Base-by-base conservation (phyloP, 805 yeast genomes). In the Starmerella etchellsii region DNA sequence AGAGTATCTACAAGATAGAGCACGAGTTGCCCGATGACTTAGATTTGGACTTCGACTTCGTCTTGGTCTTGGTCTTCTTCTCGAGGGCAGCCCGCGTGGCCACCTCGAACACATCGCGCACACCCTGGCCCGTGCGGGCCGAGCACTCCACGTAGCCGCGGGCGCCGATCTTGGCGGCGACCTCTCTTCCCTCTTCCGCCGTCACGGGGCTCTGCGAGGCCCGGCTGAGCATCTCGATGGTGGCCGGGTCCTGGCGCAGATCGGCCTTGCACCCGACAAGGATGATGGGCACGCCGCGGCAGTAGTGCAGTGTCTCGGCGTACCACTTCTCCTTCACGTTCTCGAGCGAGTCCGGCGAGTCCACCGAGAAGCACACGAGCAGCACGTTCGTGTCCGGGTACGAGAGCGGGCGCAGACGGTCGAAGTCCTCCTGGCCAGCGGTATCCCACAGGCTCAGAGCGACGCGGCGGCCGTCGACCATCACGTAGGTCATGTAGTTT, bases 391-490 rank as follows among this genome's bases (percentile, higher is more conserved):
- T 80, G 61, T 85, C 94, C 47, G 95, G 95, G 64, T 85, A 85
- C 13, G 88, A 78, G 50, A 83, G 68, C 33, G 95, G 94, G 66
- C 94, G 79, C 54, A 83, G 69, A 64, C 95, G 81, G 64, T 84
- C 95, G 61, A 85, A 85, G 68, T 87, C 96, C 70, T 85, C 96
- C 73, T 85, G 96, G 51, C 96, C 96, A 42, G 96, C 95, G 53
- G 95, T 85, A 84, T 85, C 95, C 95, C 95, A 85, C 52, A 85
- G 69, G 7, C 95, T 94, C 63, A 85, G 69, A 62, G 87, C 95
- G 44, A 88, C 96, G 60, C 81, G 74, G 64, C 88, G 81, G 37
- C 94, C 93, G 55, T 81, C 88, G 43, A 80, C 79, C 58, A 76
- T 95, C 43, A 88, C 96, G 62, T 85, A 95, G 35, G 96, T 94